Evolutionary conservation across 441 rosid species (phyloP), one percentile per base, ranked within the genome.

Genomic region (Erysimum cheiri): DNA sequence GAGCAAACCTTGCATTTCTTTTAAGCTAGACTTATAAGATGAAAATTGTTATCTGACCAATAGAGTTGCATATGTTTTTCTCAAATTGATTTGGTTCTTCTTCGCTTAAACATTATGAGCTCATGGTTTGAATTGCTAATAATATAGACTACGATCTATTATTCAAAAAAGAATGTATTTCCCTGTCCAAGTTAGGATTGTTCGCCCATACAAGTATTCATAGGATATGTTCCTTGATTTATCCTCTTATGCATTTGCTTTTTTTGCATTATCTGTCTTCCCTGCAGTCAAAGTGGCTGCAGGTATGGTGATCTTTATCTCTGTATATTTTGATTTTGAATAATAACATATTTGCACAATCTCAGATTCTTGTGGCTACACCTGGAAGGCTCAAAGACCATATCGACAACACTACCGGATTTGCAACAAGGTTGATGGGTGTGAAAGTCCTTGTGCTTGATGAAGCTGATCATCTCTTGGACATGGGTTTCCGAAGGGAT

Each of bases 371-470:
- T 64, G 89, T 95, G 60, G 98, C 98, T 61, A 95, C 99, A 5
- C 99, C 98, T 39, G 99, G 99, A 78, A 87, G 99, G 85, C 98
- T 95, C 64, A 83, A 71, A 82, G 99, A 95, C 80, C 99, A 95
- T 75, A 74, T 81, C 52, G 93, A 95, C 87, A 95, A 95, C 71
- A 95, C 93, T 74, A 81, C 96, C 52, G 99, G 98, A 56, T 90
- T 95, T 78, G 93, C 96, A 49, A 83, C 94, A 50, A 88, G 87
- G 84, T 74, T 95, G 81, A 88, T 76, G 89, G 95, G 97, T 13
- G 90, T 92, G 78, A 95, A 92, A 76, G 91, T 88, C 67, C 91
- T 95, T 50, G 84, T 95, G 33, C 97, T 95, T 47, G 98, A 95
- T 81, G 99, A 95, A 85, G 99, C 98, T 60, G 97, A 95, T 79